Percentiles rank a stretch among this genome's conserved stretches.
Conservation (phyloP, 129 eudicot species). For the Sambucus nigra region DNA sequence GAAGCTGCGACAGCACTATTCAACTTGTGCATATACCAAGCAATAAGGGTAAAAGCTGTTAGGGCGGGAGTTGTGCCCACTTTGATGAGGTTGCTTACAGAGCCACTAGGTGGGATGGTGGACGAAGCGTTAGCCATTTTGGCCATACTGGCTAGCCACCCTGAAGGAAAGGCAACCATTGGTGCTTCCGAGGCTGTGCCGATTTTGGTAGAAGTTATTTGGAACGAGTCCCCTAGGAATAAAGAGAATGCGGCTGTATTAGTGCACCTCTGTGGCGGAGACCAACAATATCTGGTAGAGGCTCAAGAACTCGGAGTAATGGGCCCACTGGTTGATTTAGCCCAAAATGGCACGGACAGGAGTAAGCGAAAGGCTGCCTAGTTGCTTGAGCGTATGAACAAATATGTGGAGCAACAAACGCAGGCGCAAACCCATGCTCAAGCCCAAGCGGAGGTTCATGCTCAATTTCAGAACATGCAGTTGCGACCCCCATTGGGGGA, state of each 20-base stretch:
- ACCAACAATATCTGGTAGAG: slow-evolving; percentile 39
- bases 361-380: slow-evolving; percentile 73
- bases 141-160: slow-evolving; percentile 69
- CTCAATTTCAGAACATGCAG: slow-evolving; percentile 21
- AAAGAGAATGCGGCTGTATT: slow-evolving; percentile 87
- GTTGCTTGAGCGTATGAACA: slow-evolving; percentile 60
- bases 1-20: slow-evolving; percentile 94
- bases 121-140: slow-evolving; percentile 87
- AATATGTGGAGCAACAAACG: slow-evolving; percentile 54
- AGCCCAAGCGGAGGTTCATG: slow-evolving; percentile 14
- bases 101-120: slow-evolving; percentile 69
- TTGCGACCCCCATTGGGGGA: slow-evolving; percentile 12
- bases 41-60: slow-evolving; percentile 79
- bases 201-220: slow-evolving; percentile 59
- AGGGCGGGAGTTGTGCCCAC: slow-evolving; percentile 56
- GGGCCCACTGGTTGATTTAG: slow-evolving; percentile 41
- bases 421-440: slow-evolving; percentile 28
- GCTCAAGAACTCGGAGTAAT: slow-evolving; percentile 59
- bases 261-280: slow-evolving; percentile 68
- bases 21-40: slow-evolving; percentile 82
- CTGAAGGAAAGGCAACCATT: slow-evolving; percentile 67
- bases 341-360: slow-evolving; percentile 77
- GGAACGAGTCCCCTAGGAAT: slow-evolving; percentile 73
- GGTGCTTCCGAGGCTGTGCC: slow-evolving; percentile 78
- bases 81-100: slow-evolving; percentile 53